Evolutionary conservation across 495 filamentous ascomycete species (phyloP).

Genomic region (Penicillium psychrofluorescens): DNA sequence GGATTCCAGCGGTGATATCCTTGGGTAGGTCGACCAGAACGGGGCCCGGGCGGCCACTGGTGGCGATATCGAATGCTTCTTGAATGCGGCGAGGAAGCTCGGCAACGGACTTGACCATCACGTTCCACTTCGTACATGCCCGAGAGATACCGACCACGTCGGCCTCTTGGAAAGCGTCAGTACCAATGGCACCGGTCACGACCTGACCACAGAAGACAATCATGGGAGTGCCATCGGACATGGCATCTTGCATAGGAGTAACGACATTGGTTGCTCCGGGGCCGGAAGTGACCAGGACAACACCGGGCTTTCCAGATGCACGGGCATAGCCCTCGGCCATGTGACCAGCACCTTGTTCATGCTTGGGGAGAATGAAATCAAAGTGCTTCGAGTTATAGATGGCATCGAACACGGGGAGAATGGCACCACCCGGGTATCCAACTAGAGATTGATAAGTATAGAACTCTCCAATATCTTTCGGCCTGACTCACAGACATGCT

Average conservation of each 20-base stretch:
- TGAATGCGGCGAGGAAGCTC: conserved; percentile 54
- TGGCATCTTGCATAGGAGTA: conserved; percentile 57
- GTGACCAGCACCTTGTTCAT: conserved; percentile 60
- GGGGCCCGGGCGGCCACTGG: conserved; percentile 52
- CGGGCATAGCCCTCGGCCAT: conserved; percentile 62
- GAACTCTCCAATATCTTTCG: background rate
- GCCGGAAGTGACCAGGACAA: conserved; percentile 60
- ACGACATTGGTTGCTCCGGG: conserved; percentile 57
- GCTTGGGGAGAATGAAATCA: conserved; percentile 55
- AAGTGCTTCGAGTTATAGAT: conserved; percentile 58
- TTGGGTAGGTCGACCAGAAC: conserved; percentile 57
- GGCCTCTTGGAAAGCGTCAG: conserved; percentile 59
- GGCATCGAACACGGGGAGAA: conserved; percentile 51
- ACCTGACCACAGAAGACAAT: conserved; percentile 60
- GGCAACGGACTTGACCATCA: conserved; percentile 54
- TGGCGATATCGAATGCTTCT: conserved; percentile 59
- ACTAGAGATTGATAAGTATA: conserved; percentile 10
- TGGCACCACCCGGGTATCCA: conserved; percentile 38
- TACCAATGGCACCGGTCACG: conserved; percentile 47
- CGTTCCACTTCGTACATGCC: conserved; percentile 61
- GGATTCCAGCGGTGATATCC: conserved; percentile 48
- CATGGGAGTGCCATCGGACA: conserved; percentile 57
- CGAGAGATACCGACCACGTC: conserved; percentile 55
- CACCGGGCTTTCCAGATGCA: conserved; percentile 54
- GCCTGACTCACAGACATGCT: conserved; percentile 74